Conservation (phyloP, 805 yeast genomes). For the Hanseniaspora clermontiae region DNA sequence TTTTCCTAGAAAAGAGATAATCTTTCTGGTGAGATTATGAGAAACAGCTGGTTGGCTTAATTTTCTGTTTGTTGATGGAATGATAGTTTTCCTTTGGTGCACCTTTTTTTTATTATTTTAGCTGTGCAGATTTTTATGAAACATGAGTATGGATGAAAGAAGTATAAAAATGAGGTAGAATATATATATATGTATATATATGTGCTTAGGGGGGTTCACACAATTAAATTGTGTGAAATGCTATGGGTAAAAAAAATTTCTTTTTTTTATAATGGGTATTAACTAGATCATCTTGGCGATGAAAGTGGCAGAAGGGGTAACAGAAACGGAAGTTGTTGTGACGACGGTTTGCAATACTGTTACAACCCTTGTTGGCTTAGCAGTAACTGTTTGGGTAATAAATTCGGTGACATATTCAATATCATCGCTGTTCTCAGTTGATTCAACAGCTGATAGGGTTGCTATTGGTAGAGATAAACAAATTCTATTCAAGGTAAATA, state of each 20-base stretch:
- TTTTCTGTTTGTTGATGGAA: too few relatives aligned
- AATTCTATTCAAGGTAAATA: not conserved
- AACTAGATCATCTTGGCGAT: conserved; percentile 5
- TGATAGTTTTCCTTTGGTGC: too few relatives aligned
- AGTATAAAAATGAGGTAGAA: not conserved
- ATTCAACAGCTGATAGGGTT: not conserved
- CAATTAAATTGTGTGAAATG: not conserved
- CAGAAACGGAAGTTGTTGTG: conserved; percentile 6
- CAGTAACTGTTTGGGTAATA: conserved; percentile 7
- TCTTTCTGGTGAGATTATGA: too few relatives aligned
- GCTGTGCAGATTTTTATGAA: too few relatives aligned
- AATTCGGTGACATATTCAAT: conserved; percentile 12
- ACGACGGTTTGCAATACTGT: conserved; percentile 11
- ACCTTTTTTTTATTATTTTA: too few relatives aligned
- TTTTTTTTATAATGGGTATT: not conserved
- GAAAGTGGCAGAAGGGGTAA: conserved; percentile 10
- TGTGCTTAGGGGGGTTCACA: too few relatives aligned
- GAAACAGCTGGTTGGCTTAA: too few relatives aligned
- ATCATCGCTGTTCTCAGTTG: not conserved
- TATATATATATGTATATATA: too few relatives aligned
- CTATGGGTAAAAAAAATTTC: not conserved
- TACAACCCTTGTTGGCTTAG: conserved; percentile 10
- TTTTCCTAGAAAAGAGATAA: too few relatives aligned
- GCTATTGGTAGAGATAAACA: not conserved
- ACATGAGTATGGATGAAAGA: too few relatives aligned